Evolutionary conservation across 306 rosid species (phyloP), one percentile per base, ranked within the genome.

Genomic region (Medicago lupulina): DNA sequence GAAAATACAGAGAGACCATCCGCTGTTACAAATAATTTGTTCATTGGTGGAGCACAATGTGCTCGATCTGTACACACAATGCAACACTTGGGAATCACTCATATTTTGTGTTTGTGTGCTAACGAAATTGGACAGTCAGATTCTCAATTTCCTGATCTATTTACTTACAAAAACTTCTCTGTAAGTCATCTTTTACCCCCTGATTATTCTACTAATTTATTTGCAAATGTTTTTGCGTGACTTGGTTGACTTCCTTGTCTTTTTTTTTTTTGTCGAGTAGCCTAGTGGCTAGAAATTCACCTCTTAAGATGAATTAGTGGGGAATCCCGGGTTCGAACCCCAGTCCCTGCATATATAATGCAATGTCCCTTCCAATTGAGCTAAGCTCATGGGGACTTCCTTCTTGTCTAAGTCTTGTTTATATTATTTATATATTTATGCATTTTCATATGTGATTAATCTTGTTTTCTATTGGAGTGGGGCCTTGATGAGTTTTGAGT

Each of bases 81-180:
- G 77, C 97, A 92, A 74, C 83, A 80, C 82, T 76, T 92, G 65
- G 93, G 91, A 86, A 86, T 95, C 75, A 89, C 96, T 19, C 96
- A 92, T 81, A 85, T 92, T 55, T 77, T 95, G 80, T 95, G 98
- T 58, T 81, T 95, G 80, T 95, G 98, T 80, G 83, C 96, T 62
- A 92, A 89, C 62, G 98, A 95, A 86, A 89, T 92, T 73, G 97
- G 98, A 51, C 98, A 95, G 81, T 87, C 97, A n/a, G 97, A 92
- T 86, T 86, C 97, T 79, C 98, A 95, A 80, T 92, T 81, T 84
- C 96, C 97, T n/a, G 92, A 90, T 79, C 85, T 85, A 15, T 90
- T 95, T 36, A 66, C 76, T 50, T 95, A 95, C 82, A 90, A 83
- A 83, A 95, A 92, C 51, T 95, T 90, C 78, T 92, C 86, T 36